Evolutionary conservation across 331 rosid species (phyloP), one percentile per base, ranked within the genome.

Genomic region (Dryas integrifolia): DNA sequence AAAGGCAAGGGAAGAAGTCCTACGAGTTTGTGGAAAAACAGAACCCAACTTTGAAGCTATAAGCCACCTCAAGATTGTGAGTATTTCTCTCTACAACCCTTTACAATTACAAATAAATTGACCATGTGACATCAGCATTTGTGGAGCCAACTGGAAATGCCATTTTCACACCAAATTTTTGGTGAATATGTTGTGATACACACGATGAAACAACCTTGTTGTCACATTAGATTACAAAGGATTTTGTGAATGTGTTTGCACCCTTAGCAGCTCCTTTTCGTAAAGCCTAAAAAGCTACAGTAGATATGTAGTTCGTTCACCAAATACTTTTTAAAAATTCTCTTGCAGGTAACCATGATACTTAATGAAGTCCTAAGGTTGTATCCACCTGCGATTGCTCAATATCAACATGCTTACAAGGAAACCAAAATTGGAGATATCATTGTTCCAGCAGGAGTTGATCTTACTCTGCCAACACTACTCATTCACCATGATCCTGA

Each of bases 281-380:
- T 30, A 30, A 30, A 30, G 35, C 35, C 35, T 30, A 30, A 30
- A 30, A 40, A 62, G 67, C 49, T 60, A 39, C 30, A 60, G 2
- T 6, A 46, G 8, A 35, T 5, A 56, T 15, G 4, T 21, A 48
- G n/a, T 13, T 66, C 1, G 10, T 65, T 53, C 52, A 43, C 13
- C 49, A 45, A 66, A 26, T n/a, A 63, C 53, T 45, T 13, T 18
- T 38, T 35, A 12, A 14, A 26, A 61, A 53, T 65, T 50, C 44
- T 70, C 35, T 15, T 77, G 82, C 88, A 88, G 88, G 72, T 83
- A 40, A 81, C 80, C 65, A 85, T 83, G 89, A 77, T 85, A 74
- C 80, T 85, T 21, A 45, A 81, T 68, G 88, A 87, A 81, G 89
- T 85, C 41, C 70, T 83, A 10, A 85, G 92, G 71, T 14, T 87